These are phyloP conservation scores for Wickerhamiella infanticola DNA, from an alignment of 1,139 yeast genomes.

Conservation along the genomic window DNA sequence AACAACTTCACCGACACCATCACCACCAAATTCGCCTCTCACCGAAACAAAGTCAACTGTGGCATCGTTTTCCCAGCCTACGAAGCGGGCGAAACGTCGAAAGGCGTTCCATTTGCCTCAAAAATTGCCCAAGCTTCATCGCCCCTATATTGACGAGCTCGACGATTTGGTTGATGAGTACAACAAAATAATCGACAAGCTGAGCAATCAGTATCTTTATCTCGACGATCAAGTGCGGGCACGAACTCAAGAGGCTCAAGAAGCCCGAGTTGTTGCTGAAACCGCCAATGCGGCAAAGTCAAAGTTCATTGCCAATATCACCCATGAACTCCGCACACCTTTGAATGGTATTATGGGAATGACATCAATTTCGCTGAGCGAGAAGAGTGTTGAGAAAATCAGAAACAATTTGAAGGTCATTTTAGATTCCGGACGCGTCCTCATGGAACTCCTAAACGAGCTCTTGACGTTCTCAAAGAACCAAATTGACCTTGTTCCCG, in stretches of 20 bases:
- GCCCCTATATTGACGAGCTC: slow-evolving; percentile 66
- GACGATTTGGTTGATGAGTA: slow-evolving; percentile 80
- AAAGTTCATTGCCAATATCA: slow-evolving; percentile 85
- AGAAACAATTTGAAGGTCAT: slow-evolving; percentile 60
- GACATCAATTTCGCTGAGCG: slow-evolving; percentile 89
- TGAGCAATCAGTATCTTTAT: slow-evolving; percentile 67
- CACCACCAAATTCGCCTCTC: too few species aligned
- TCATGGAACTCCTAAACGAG: slow-evolving; percentile 77
- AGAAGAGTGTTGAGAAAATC: slow-evolving; percentile 47
- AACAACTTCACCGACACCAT: not conserved
- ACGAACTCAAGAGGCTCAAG: slow-evolving; percentile 77
- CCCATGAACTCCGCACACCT: slow-evolving; percentile 91
- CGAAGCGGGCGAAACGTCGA: not conserved
- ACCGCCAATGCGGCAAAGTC: slow-evolving; percentile 91
- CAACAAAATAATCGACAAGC: slow-evolving; percentile 78
- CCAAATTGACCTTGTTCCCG: slow-evolving; percentile 72
- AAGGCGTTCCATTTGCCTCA: slow-evolving; percentile 9
- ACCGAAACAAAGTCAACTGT: not conserved
- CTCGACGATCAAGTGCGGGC: slow-evolving; percentile 81
- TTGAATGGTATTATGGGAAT: slow-evolving; percentile 90
- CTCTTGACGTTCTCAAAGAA: slow-evolving; percentile 78
- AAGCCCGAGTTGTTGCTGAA: slow-evolving; percentile 80
- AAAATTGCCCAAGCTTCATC: slow-evolving; percentile 14
- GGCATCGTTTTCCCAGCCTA: not conserved
- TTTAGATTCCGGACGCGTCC: slow-evolving; percentile 72